phyloP scores from a whole-genome alignment of 164 flowering plant species.

The Aristolochia fimbriata region DNA sequence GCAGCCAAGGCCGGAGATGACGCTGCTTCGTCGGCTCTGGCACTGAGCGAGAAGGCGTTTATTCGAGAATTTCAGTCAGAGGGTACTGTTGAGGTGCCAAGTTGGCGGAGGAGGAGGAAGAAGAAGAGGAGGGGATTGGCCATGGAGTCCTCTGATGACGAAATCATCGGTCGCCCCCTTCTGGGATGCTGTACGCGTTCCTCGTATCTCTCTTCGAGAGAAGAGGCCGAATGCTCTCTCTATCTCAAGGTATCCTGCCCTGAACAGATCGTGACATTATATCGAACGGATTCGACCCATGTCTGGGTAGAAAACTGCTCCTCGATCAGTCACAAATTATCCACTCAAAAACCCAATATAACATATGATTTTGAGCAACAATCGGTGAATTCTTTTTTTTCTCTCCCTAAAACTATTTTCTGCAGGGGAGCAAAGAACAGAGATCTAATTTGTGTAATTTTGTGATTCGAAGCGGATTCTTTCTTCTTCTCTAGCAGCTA shows the following conservation, averaged over 20 bases:
- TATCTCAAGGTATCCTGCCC: constrained; percentile 33
- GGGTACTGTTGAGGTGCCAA: neutral
- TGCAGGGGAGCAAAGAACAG: neutral
- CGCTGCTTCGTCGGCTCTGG: constrained; percentile 10
- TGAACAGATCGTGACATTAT: neutral
- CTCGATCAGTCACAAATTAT: too few relatives aligned
- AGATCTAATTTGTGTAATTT: neutral
- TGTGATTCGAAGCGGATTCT: neutral
- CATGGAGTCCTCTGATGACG: neutral
- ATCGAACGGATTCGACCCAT: neutral
- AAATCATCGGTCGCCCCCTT: neutral
- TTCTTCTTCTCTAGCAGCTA: neutral
- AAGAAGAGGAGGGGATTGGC: constrained; percentile 14
- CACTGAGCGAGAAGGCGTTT: constrained; percentile 1
- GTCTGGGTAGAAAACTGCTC: too few relatives aligned
- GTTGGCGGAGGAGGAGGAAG: constrained; percentile 23
- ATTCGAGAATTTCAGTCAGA: constrained; percentile 3
- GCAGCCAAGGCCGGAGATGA: constrained; percentile 18
- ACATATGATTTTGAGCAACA: neutral
- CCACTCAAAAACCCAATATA: neutral
- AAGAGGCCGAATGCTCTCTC: constrained; percentile 37
- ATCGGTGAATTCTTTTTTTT: too few relatives aligned
- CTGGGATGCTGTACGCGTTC: constrained; percentile 4
- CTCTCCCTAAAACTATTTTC: too few relatives aligned
- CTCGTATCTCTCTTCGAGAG: constrained; percentile 19